Percentiles rank a stretch among this genome's conserved stretches.
Conservation (phyloP, 257 asterid genomes). For the Penstemon barbatus region DNA sequence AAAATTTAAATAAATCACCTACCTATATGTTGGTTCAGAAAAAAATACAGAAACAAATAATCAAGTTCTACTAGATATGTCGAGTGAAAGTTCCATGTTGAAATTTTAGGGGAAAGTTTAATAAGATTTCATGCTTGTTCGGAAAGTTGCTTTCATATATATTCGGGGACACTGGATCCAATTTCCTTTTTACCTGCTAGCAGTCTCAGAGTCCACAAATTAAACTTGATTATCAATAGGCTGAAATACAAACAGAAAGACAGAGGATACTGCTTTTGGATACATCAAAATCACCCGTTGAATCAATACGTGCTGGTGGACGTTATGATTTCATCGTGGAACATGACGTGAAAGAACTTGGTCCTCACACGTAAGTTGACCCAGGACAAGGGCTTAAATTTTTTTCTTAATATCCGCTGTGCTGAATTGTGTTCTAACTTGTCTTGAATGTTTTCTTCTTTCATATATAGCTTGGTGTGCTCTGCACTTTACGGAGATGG, state of each 20-base stretch:
- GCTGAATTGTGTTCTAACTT: conserved; percentile 25
- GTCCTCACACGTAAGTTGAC: conserved; percentile 91
- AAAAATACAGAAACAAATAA: conserved; percentile 1
- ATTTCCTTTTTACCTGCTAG: conserved; percentile 26
- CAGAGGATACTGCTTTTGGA: conserved; percentile 91
- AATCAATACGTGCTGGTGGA: conserved; percentile 93
- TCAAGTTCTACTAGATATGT: conserved; percentile 18
- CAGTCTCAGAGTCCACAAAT: conserved; percentile 18
- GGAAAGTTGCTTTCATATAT: conserved; percentile 3
- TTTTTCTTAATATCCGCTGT: background rate
- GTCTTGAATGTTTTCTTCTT: conserved; percentile 25
- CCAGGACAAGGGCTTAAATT: conserved; percentile 4
- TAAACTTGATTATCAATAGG: conserved; percentile 52
- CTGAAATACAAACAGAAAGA: conserved; percentile 96
- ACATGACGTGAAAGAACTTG: conserved; percentile 98
- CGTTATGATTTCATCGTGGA: conserved; percentile 98
- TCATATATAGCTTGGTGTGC: conserved; percentile 75
- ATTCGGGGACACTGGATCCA: background rate
- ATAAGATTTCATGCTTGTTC: conserved; percentile 8
- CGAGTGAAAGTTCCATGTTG: conserved; percentile 15
- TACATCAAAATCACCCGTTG: conserved; percentile 91
- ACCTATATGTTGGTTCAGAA: conserved; percentile 8
- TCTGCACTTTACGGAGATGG: conserved; percentile 93
- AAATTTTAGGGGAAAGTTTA: conserved; percentile 6
- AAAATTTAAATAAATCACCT: background rate